Conservation (phyloP, 2,329 filamentous ascomycete genomes). For the Cercospora canescens region DNA sequence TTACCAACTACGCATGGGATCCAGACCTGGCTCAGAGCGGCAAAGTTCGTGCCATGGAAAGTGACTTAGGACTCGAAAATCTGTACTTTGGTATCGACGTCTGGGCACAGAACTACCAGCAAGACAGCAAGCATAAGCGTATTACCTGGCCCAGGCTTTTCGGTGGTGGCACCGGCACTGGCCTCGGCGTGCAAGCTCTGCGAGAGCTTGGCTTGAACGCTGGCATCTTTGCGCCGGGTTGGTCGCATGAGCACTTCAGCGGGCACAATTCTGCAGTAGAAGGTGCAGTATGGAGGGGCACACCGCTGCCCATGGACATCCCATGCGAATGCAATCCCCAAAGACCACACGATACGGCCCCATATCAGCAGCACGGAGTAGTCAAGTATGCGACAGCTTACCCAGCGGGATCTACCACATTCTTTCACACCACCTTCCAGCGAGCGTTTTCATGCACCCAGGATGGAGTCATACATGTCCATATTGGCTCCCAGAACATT, state of each 20-base stretch:
- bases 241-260: slow-evolving; percentile 49
- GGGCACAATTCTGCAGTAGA: slow-evolving; percentile 32
- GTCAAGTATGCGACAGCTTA: slow-evolving; percentile 31
- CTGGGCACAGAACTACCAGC: slow-evolving; percentile 45
- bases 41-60: slow-evolving; percentile 28
- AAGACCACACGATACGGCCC: background rate
- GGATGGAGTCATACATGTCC: background rate
- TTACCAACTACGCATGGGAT: slow-evolving; percentile 51
- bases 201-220: slow-evolving; percentile 38
- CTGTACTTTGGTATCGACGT: slow-evolving; percentile 49
- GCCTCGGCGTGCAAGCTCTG: slow-evolving; percentile 41
- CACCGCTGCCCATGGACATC: slow-evolving; percentile 28
- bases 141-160: slow-evolving; percentile 40
- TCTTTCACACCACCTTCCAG: slow-evolving; percentile 43
- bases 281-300: slow-evolving; percentile 39
- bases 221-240: slow-evolving; percentile 49
- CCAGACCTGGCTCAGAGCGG: slow-evolving; percentile 32
- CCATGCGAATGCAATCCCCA: slow-evolving; percentile 30
- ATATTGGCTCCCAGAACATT: background rate
- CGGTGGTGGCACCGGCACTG: slow-evolving; percentile 46
- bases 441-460: slow-evolving; percentile 30
- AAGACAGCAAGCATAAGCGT: slow-evolving; percentile 31
- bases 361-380: slow-evolving; percentile 34
- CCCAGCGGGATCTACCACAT: slow-evolving; percentile 27
- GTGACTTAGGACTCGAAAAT: slow-evolving; percentile 29